Percentiles rank a stretch among this genome's conserved stretches.
These are phyloP conservation scores for Agaricus subrufescens DNA, from an alignment of 768 basidiomycete species.

Conservation along the genomic window DNA sequence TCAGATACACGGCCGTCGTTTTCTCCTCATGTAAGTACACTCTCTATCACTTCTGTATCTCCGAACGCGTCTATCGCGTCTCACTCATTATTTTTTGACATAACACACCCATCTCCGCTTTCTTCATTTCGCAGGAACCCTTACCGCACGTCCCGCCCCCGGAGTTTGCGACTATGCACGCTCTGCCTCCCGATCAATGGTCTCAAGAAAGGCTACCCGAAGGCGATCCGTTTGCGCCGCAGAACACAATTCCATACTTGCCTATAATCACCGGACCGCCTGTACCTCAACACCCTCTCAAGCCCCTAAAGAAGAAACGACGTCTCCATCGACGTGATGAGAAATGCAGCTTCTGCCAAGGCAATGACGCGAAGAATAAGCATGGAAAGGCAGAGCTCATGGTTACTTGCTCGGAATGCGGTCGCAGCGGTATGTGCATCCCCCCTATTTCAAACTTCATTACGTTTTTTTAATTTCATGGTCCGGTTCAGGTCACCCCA, in stretches of 20 bases:
- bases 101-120: not conserved
- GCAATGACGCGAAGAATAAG: constrained; percentile 57
- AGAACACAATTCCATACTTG: constrained; percentile 46
- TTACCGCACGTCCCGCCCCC: not conserved
- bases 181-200: constrained; percentile 36
- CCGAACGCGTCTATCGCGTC: constrained; percentile 65
- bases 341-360: constrained; percentile 77
- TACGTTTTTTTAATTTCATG: constrained; percentile 4
- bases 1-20: constrained; percentile 19
- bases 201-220: constrained; percentile 59
- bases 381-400: constrained; percentile 54
- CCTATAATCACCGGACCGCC: constrained; percentile 35
- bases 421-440: constrained; percentile 60
- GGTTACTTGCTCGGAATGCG: constrained; percentile 79
- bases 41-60: not conserved
- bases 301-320: constrained; percentile 34
- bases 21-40: constrained; percentile 10
- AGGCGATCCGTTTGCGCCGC: constrained; percentile 80
- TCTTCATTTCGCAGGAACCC: constrained; percentile 1
- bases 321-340: constrained; percentile 44
- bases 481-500: constrained; percentile 66
- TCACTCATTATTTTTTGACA: constrained; percentile 27
- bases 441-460: constrained; percentile 9
- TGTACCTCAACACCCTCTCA: constrained; percentile 33
- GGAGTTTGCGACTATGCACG: not conserved